These are phyloP conservation scores for Hemileccinum rubropunctum DNA, from an alignment of 768 basidiomycete genomes.

Conservation along the genomic window DNA sequence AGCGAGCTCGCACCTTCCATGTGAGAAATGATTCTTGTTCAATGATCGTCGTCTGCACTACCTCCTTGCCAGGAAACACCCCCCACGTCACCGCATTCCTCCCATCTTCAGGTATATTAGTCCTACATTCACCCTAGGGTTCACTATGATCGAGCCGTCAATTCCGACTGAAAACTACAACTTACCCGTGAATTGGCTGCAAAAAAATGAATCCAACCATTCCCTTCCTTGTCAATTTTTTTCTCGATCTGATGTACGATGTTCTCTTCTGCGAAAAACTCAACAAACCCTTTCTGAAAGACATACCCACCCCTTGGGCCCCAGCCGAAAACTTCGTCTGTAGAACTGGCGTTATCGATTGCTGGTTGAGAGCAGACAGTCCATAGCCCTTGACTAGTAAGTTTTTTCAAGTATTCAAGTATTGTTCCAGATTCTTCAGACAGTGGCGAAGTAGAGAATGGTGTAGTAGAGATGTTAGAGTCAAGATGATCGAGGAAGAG, in stretches of 20 bases:
- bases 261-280: constrained; percentile 78
- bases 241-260: constrained; percentile 61
- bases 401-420: constrained; percentile 66
- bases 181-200: constrained; percentile 76
- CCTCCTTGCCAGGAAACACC: constrained; percentile 95
- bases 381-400: constrained; percentile 87
- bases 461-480: constrained; percentile 70
- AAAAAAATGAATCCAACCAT: constrained; percentile 79
- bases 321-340: constrained; percentile 85
- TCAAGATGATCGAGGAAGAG: constrained; percentile 83
- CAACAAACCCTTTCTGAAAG: constrained; percentile 96
- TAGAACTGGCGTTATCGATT: constrained; percentile 73
- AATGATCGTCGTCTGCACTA: constrained; percentile 94
- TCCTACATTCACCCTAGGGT: constrained; percentile 68
- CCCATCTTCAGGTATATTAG: constrained; percentile 74
- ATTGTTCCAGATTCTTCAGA: constrained; percentile 82
- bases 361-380: constrained; percentile 97
- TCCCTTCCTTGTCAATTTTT: constrained; percentile 50
- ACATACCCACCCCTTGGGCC: constrained; percentile 92
- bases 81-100: constrained; percentile 99
- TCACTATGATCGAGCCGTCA: background rate
- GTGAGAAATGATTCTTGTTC: constrained; percentile 91
- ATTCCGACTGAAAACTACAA: background rate
- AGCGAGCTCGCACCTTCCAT: constrained; percentile 75
- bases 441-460: constrained; percentile 84